These are phyloP conservation scores for Trichaptum fuscoviolaceum DNA, from an alignment of 768 basidiomycete species.

Conservation along the genomic window DNA sequence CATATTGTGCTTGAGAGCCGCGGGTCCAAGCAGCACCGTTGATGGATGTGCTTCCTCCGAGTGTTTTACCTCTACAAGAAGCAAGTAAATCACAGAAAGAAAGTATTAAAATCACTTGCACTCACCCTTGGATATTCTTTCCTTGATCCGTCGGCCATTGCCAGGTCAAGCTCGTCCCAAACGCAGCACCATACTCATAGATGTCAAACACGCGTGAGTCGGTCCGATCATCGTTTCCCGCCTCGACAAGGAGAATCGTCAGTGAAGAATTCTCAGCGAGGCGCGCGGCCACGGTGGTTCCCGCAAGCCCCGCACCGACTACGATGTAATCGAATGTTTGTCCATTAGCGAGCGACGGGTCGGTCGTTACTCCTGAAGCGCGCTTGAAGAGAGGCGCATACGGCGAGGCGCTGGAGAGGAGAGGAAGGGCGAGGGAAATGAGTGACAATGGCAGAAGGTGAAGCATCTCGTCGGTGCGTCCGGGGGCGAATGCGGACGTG, in stretches of 20 bases:
- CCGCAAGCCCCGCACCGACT: conserved; percentile 41
- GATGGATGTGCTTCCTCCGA: conserved; percentile 36
- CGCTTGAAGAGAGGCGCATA: not conserved
- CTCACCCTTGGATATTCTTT: conserved; percentile 34
- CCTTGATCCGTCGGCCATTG: conserved; percentile 40
- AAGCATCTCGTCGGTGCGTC: not conserved
- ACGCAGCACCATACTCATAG: conserved; percentile 37
- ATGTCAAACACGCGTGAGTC: conserved; percentile 42
- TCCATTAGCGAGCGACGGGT: conserved; percentile 2
- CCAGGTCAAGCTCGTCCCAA: conserved; percentile 42
- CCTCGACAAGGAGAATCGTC: conserved; percentile 47
- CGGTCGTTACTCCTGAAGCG: not conserved
- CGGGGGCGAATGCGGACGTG: not conserved
- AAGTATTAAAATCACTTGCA: conserved; percentile 3
- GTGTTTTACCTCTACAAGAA: conserved; percentile 37
- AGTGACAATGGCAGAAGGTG: not conserved
- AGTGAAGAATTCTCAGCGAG: conserved; percentile 39
- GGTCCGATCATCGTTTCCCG: conserved; percentile 41
- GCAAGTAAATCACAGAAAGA: not conserved
- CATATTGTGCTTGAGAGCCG: conserved; percentile 39
- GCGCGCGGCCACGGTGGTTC: conserved; percentile 43
- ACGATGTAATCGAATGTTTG: conserved; percentile 26
- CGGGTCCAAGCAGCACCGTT: conserved; percentile 45
- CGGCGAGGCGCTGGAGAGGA: not conserved
- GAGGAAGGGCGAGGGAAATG: not conserved